Percentiles rank a stretch among this genome's conserved stretches.
Evolutionary conservation across 73 alveolate species (phyloP).

Genomic region (Paramecium octaurelia): DNA sequence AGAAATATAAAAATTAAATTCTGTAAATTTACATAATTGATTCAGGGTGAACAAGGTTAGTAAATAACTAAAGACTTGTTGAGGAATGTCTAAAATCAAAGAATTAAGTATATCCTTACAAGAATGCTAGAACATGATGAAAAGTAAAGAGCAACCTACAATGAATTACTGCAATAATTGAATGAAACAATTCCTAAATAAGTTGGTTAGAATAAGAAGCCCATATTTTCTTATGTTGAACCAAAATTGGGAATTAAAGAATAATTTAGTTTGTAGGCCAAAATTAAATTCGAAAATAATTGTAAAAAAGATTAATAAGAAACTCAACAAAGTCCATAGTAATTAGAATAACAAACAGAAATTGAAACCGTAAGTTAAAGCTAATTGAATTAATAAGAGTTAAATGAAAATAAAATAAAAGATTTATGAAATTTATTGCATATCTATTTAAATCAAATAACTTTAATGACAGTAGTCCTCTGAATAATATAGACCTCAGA

Average conservation of each 20-base stretch:
- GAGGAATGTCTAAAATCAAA: neutral
- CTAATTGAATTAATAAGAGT: neutral
- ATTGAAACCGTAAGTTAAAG: neutral
- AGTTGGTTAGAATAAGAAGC: neutral
- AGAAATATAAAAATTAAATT: neutral
- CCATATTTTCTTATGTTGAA: neutral
- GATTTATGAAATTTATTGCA: neutral
- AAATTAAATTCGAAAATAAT: neutral
- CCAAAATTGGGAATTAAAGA: neutral
- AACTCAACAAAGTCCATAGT: neutral
- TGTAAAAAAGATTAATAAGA: neutral
- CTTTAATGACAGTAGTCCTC: neutral
- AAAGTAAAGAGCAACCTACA: neutral
- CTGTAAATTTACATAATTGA: neutral
- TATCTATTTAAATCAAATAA: neutral
- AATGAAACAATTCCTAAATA: neutral
- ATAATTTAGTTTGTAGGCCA: neutral
- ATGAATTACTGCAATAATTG: neutral
- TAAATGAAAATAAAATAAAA: neutral
- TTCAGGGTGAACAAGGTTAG: neutral
- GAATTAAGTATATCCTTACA: neutral
- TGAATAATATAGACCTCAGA: too few species aligned
- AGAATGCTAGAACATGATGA: constrained; percentile 32
- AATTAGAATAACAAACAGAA: neutral
- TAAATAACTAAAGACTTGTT: neutral